Conservation (phyloP, 2,329 filamentous ascomycete species). For the Colletotrichum incanum region DNA sequence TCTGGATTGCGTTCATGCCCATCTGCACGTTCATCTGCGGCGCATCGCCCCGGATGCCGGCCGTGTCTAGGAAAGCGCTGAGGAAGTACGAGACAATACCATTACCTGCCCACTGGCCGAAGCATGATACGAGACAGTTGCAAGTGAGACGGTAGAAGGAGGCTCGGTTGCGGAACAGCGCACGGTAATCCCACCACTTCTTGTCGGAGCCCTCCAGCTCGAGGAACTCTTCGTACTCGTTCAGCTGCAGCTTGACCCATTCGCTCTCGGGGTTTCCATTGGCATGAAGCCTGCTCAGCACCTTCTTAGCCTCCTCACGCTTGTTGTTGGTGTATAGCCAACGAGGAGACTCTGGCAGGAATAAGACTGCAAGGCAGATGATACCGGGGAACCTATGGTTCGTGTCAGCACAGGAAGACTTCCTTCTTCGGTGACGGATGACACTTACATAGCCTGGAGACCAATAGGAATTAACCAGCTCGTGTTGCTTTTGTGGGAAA, state of each 20-base stretch:
- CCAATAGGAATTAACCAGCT: constrained; percentile 60
- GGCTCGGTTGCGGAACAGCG: constrained; percentile 57
- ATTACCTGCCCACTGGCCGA: constrained; percentile 64
- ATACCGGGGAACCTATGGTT: constrained; percentile 52
- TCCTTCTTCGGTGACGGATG: background rate
- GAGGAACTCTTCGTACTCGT: constrained; percentile 60
- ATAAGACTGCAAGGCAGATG: constrained; percentile 51
- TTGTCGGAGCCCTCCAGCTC: constrained; percentile 61
- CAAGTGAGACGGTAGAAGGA: constrained; percentile 61
- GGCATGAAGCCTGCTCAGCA: constrained; percentile 59
- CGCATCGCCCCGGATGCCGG: constrained; percentile 59
- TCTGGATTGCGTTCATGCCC: constrained; percentile 64
- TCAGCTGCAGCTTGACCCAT: constrained; percentile 56
- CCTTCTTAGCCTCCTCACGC: constrained; percentile 47
- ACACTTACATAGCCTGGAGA: constrained; percentile 50
- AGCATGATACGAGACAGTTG: constrained; percentile 59
- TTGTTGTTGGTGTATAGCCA: constrained; percentile 58
- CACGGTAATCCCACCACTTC: constrained; percentile 65
- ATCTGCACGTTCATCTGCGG: constrained; percentile 64
- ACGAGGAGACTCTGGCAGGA: constrained; percentile 56
- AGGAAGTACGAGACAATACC: constrained; percentile 66
- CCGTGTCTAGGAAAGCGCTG: constrained; percentile 64
- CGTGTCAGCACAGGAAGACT: constrained; percentile 43
- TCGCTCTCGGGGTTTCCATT: constrained; percentile 56
- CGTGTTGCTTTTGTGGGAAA: constrained; percentile 48